Evolutionary conservation across 1,284 basidiomycete genomes (phyloP).

Genomic region (Boletellus deceptivus): DNA sequence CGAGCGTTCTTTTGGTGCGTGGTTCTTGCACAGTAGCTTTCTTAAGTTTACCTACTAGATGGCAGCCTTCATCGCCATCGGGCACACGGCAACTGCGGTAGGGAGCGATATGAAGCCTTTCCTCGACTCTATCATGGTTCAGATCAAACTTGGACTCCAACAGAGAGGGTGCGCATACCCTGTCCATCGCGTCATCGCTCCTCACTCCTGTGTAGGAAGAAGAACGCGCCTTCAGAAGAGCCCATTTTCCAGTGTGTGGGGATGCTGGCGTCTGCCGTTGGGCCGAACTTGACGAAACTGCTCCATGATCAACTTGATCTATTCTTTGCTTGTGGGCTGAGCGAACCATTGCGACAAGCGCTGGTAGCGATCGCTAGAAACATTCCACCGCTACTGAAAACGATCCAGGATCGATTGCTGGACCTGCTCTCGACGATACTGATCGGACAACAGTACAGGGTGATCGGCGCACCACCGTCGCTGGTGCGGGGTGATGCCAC

Average conservation of each 20-base stretch:
- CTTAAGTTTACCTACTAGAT: constrained; percentile 8
- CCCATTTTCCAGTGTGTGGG: constrained; percentile 98
- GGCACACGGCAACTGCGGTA: constrained; percentile 90
- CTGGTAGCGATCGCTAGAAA: constrained; percentile 84
- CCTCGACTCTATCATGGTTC: constrained; percentile 87
- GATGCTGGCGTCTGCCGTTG: constrained; percentile 94
- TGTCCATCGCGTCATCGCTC: constrained; percentile 3
- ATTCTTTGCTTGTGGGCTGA: constrained; percentile 95
- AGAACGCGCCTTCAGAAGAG: constrained; percentile 91
- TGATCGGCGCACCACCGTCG: constrained; percentile 75
- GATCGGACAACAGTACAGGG: constrained; percentile 81
- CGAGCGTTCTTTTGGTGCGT: constrained; percentile 83
- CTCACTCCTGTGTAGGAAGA: constrained; percentile 60
- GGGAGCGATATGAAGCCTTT: constrained; percentile 95
- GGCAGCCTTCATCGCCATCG: constrained; percentile 92
- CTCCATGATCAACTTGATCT: constrained; percentile 96
- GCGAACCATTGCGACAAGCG: constrained; percentile 85
- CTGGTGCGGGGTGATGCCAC: constrained; percentile 53
- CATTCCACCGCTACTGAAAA: constrained; percentile 89
- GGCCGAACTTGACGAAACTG: constrained; percentile 92
- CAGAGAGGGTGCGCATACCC: constrained; percentile 67
- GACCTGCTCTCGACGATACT: constrained; percentile 81
- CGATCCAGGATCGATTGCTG: constrained; percentile 91
- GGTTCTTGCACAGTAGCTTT: background rate
- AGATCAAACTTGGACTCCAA: constrained; percentile 88